These are phyloP conservation scores for Lantana camara DNA, from an alignment of 257 asterid species.

Conservation along the genomic window DNA sequence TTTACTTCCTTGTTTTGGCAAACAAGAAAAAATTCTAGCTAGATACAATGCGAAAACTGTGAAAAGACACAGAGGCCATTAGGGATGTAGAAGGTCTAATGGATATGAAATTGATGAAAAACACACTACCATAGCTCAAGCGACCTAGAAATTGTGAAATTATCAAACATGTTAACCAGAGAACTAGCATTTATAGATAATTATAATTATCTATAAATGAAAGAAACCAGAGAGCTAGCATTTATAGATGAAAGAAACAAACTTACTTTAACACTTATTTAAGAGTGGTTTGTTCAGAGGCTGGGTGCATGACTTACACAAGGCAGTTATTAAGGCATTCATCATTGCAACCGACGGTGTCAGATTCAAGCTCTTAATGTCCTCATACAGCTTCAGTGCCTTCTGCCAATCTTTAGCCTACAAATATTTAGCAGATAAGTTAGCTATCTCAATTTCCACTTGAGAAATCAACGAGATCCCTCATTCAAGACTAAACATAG, in stretches of 20 bases:
- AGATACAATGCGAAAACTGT: too few relatives aligned
- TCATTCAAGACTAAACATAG: conserved; percentile 9
- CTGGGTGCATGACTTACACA: conserved; percentile 63
- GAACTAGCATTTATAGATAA: too few relatives aligned
- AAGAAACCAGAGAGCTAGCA: too few relatives aligned
- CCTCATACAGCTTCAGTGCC: conserved; percentile 80
- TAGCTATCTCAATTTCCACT: conserved; percentile 8
- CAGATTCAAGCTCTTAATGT: conserved; percentile 62
- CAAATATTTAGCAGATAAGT: conserved; percentile 30
- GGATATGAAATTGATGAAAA: neutral
- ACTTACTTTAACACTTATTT: conserved; percentile 12
- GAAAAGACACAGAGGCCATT: neutral
- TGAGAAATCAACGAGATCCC: neutral
- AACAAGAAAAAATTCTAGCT: neutral
- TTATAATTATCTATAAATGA: too few relatives aligned
- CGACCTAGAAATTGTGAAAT: neutral
- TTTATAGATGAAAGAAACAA: neutral
- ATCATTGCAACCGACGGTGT: conserved; percentile 84
- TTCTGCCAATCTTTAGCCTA: conserved; percentile 89
- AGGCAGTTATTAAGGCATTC: conserved; percentile 93
- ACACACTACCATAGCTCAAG: neutral
- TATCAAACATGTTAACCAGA: neutral
- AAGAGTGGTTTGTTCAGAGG: conserved; percentile 18
- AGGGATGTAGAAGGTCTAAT: neutral
- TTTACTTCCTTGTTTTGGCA: conserved; percentile 5